Evolutionary conservation across 2,329 filamentous ascomycete genomes (phyloP), one percentile per base, ranked within the genome.

Genomic region (Exophiala sp.): DNA sequence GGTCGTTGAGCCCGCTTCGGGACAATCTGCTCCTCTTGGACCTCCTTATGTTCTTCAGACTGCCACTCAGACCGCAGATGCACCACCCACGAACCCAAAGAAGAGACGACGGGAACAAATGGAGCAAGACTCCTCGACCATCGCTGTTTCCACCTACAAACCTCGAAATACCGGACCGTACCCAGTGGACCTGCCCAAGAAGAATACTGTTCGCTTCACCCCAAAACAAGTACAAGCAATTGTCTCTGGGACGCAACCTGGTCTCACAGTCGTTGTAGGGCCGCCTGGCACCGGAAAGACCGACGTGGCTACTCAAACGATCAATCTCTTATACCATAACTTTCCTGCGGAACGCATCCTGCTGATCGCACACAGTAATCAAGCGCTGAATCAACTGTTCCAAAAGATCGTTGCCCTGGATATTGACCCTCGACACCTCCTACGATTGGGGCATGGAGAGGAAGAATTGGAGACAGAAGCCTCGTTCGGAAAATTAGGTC

Each of bases 321-420:
- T 99, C 73, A 96, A 89, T 75, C 96, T 97, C 70, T 88, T 99
- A 63, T 99, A 99, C 68, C 92, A 97, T 76, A 96, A 97, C 72
- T 99, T 96, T 68, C 91, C 94, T 6, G 79, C 86, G 60, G 91
- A 99, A 70, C 87, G 90, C 63, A 99, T 94, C 0, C 76, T 99
- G 14, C 82, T 99, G 38, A 84, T 99, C 60, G 94, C 94, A 3
- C 94, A 99, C 70, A 97, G 92, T 72, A 99, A 99, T 67, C 95
- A 99, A 70, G 95, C 94, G 2, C 77, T 99, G 8, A 99, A 99
- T 66, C 94, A 99, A 69, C 79, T 99, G 1, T 99, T 99, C 74
- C 89, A 95, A 65, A 99, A 99, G 75, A 99, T 99, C 58, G 87
- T 92, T n/a, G 88, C 88, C 4, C 78, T 99, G 24, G 91, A 97